Conservation (phyloP, 2,329 filamentous ascomycete genomes). For the Cladosporium colombiae region DNA sequence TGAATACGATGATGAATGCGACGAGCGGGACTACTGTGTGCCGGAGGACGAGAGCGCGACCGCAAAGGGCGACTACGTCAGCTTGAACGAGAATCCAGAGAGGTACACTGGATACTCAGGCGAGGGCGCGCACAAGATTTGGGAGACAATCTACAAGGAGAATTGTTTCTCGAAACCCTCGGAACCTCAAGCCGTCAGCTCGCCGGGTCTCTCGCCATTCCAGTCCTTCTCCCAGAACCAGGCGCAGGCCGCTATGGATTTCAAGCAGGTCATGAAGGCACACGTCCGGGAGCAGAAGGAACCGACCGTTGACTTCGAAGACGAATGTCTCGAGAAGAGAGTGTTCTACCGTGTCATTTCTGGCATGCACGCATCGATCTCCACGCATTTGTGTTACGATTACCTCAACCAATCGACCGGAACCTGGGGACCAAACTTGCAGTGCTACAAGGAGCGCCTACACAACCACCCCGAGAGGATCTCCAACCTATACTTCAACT, state of each 20-base stretch:
- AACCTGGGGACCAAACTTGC: conserved; percentile 84
- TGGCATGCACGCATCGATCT: conserved; percentile 98
- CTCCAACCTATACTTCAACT: conserved; percentile 99
- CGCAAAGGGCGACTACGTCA: conserved; percentile 94
- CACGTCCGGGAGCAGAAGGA: conserved; percentile 62
- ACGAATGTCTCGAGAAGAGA: conserved; percentile 96
- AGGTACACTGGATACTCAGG: conserved; percentile 93
- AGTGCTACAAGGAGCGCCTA: conserved; percentile 85
- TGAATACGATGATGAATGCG: conserved; percentile 96
- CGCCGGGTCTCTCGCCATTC: conserved; percentile 28
- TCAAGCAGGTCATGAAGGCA: conserved; percentile 61
- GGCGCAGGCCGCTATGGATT: conserved; percentile 59
- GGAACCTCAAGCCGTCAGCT: conserved; percentile 27
- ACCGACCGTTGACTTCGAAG: conserved; percentile 69
- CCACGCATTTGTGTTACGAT: conserved; percentile 92
- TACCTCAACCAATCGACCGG: conserved; percentile 95
- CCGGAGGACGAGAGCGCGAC: conserved; percentile 87
- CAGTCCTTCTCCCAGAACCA: conserved; percentile 47
- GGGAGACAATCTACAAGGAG: conserved; percentile 95
- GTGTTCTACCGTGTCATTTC: conserved; percentile 95
- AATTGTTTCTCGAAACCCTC: conserved; percentile 75
- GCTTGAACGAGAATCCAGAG: conserved; percentile 88
- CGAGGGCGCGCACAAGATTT: conserved; percentile 81
- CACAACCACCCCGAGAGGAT: conserved; percentile 85
- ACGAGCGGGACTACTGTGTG: conserved; percentile 94